Evolutionary conservation across 2,329 filamentous ascomycete species (phyloP), one percentile per base, ranked within the genome.

Genomic region (Ceratocystis destructans): DNA sequence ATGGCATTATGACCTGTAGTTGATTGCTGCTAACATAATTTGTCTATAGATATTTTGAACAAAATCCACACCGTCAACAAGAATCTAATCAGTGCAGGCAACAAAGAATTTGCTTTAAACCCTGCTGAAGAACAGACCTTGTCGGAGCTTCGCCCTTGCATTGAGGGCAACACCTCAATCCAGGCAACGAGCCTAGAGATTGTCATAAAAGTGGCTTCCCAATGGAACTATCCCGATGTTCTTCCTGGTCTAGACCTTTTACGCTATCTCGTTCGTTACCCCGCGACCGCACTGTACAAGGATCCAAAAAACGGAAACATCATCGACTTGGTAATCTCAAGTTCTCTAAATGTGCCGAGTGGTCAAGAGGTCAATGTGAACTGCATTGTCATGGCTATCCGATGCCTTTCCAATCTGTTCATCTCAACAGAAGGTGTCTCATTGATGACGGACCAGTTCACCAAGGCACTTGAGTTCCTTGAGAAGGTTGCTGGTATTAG

Each of bases 231-330:
- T 64, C 80, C 85, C 12, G 88, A 90, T 70, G 87, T 91, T 59
- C 81, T 99, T 0, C 89, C 94, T 0, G 89, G 86, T 12, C 82
- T 99, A 0, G 94, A 97, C 74, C 79, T 97, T 1, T 80, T 97
- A 4, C 89, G 94, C n/a, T 85, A 95, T 62, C 79, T 94, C 33
- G 87, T 89, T 1, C 84, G 86, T 0, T 84, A 83, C 4, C 83
- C 89, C 0, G 76, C 82, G 0, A 83, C 85, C n/a, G 87, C 89
- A 1, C 80, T 82, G 6, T 83, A 83, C 62, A 77, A 77, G 0
- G 80, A 83, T 63, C 76, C 80, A 0, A 75, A 77, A 2, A 77
- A 80, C 37, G 78, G 78, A 2, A 86, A 83, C 45, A 77, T 92
- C 12, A 76, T 96, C 5, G 79, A 85, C 44, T 74, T 79, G 5